phyloP scores from a whole-genome alignment of 1,139 yeast species.

The Magnusiomyces sp. region DNA sequence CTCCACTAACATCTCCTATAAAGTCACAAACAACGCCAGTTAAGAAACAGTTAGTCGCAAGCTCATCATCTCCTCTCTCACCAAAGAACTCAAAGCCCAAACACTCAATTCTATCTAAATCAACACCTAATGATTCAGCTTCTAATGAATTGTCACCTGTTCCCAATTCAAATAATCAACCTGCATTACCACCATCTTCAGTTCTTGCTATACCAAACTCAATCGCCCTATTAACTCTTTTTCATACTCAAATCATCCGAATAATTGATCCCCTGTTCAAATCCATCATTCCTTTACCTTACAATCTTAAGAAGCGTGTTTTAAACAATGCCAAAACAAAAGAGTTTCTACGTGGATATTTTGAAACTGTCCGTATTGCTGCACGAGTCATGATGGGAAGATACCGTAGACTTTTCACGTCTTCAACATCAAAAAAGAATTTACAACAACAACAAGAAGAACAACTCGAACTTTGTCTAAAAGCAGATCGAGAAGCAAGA shows the following conservation, averaged over 20 bases:
- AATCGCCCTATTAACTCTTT: constrained; percentile 16
- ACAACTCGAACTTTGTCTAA: constrained; percentile 17
- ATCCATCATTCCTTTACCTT: constrained; percentile 20
- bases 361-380: constrained; percentile 19
- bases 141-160: no score
- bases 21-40: background rate
- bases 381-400: constrained; percentile 24
- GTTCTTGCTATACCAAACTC: constrained; percentile 15
- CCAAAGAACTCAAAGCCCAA: background rate
- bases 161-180: background rate
- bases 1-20: background rate
- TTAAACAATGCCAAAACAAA: constrained; percentile 21
- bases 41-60: background rate
- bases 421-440: background rate
- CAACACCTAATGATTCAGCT: background rate
- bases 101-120: background rate
- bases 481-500: constrained; percentile 11
- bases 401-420: constrained; percentile 12
- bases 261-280: constrained; percentile 18
- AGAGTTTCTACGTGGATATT: constrained; percentile 19
- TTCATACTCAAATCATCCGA: constrained; percentile 17
- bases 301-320: constrained; percentile 20
- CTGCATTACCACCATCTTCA: constrained; percentile 3
- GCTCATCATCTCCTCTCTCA: background rate
- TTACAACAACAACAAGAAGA: background rate